Evolutionary conservation across 1,284 basidiomycete species (phyloP).

Genomic region (Peniophora sp.): DNA sequence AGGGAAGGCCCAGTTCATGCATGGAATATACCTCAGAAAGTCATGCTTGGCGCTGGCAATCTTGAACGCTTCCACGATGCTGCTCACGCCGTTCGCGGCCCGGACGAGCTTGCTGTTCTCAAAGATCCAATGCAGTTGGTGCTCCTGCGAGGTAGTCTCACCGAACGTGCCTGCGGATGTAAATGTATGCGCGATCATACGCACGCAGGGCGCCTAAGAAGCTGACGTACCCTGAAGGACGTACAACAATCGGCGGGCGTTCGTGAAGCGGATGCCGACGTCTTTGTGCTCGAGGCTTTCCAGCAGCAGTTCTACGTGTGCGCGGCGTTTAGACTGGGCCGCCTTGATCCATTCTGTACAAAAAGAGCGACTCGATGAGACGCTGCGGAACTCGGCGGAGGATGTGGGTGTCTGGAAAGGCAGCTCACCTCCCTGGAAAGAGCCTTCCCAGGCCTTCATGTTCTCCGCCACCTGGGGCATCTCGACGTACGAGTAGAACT

Average conservation of each 20-base stretch:
- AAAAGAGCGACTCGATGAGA: conserved; percentile 1
- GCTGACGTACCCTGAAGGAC: conserved; percentile 74
- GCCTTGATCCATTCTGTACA: conserved; percentile 73
- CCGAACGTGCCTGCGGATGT: conserved; percentile 74
- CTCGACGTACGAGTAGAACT: conserved; percentile 98
- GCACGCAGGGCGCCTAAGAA: not conserved
- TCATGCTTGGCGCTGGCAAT: conserved; percentile 88
- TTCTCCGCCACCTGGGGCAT: conserved; percentile 89
- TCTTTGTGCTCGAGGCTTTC: conserved; percentile 83
- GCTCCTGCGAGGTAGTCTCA: conserved; percentile 85
- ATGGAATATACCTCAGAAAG: conserved; percentile 56
- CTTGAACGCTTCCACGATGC: conserved; percentile 84
- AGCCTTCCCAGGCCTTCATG: conserved; percentile 80
- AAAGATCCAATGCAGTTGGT: conserved; percentile 94
- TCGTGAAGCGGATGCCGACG: conserved; percentile 76
- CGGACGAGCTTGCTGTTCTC: conserved; percentile 89
- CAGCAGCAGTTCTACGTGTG: conserved; percentile 73
- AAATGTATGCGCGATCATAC: not conserved
- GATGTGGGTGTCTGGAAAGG: conserved; percentile 20
- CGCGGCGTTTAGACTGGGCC: conserved; percentile 49
- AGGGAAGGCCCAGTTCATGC: too few species aligned
- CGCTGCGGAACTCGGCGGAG: not conserved
- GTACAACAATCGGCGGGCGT: conserved; percentile 84
- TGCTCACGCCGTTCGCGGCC: conserved; percentile 76
- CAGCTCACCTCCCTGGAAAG: conserved; percentile 59